Conservation (phyloP, 768 basidiomycete genomes). For the Glaciozyma martinii region DNA sequence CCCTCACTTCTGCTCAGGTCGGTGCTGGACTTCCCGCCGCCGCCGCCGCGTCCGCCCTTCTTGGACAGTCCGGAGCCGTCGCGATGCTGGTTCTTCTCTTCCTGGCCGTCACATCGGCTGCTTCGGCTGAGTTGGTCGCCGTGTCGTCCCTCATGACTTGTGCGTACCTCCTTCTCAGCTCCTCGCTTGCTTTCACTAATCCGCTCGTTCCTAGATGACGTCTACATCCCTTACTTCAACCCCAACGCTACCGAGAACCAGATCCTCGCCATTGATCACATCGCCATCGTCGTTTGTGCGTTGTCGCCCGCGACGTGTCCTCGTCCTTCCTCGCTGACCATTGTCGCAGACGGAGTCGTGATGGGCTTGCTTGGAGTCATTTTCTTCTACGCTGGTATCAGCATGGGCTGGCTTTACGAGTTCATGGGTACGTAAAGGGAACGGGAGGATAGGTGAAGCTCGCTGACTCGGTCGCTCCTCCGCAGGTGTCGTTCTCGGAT, state of each 20-base stretch:
- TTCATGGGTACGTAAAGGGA: slow-evolving; percentile 40
- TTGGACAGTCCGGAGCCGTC: slow-evolving; percentile 69
- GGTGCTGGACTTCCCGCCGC: slow-evolving; percentile 3
- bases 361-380: slow-evolving; percentile 74
- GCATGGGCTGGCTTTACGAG: slow-evolving; percentile 26
- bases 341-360: slow-evolving; percentile 42
- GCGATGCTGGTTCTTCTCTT: slow-evolving; percentile 47
- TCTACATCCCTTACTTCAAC: slow-evolving; percentile 55
- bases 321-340: too few relatives aligned
- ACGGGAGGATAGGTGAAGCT: too few relatives aligned
- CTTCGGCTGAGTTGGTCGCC: slow-evolving; percentile 83
- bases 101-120: slow-evolving; percentile 48
- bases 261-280: slow-evolving; percentile 29
- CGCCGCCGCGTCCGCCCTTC: slow-evolving; percentile 1
- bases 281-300: slow-evolving; percentile 34
- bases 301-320: too few relatives aligned
- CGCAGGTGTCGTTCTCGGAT: slow-evolving; percentile 60
- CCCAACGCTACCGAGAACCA: slow-evolving; percentile 57
- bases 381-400: slow-evolving; percentile 44
- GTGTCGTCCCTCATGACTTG: slow-evolving; percentile 67
- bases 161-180: slow-evolving; percentile 58
- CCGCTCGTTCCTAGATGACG: slow-evolving; percentile 8
- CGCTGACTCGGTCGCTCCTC: slow-evolving; percentile 54
- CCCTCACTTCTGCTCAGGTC: neutral
- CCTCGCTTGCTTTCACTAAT: neutral